These are phyloP conservation scores for Rubus idaeus DNA, from an alignment of 306 rosid genomes.

Conservation along the genomic window DNA sequence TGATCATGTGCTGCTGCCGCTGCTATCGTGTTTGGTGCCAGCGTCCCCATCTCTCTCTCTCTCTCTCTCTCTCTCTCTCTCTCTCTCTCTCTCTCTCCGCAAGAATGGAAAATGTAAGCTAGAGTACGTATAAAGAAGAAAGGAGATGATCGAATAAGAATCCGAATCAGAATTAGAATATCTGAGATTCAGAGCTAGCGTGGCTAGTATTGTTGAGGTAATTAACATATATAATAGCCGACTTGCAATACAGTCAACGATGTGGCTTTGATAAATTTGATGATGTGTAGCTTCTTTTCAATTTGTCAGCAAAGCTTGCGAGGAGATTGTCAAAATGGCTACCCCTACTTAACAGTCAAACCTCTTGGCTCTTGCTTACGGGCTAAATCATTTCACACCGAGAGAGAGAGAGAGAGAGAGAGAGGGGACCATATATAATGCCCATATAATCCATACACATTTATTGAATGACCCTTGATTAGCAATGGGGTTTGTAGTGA, in stretches of 20 bases:
- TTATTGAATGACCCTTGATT: too few species aligned
- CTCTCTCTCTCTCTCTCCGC: neutral
- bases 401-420: neutral
- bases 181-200: neutral
- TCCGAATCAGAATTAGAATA: neutral
- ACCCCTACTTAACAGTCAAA: neutral
- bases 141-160: too few species aligned
- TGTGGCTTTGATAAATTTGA: neutral
- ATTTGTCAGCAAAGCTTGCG: neutral
- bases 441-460: too few species aligned
- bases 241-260: neutral
- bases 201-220: too few species aligned
- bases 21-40: slow-evolving; percentile 28
- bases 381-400: neutral
- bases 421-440: neutral
- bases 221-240: neutral
- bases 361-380: neutral
- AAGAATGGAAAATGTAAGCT: neutral
- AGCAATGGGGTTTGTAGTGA: too few species aligned
- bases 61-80: slow-evolving; percentile 3
- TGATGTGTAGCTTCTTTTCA: neutral
- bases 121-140: neutral
- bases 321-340: neutral
- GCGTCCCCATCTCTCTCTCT: slow-evolving; percentile 34
- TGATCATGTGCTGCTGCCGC: neutral